Evolutionary conservation across 75 land plant genomes (phyloP).

Genomic region (Picea sitchensis): DNA sequence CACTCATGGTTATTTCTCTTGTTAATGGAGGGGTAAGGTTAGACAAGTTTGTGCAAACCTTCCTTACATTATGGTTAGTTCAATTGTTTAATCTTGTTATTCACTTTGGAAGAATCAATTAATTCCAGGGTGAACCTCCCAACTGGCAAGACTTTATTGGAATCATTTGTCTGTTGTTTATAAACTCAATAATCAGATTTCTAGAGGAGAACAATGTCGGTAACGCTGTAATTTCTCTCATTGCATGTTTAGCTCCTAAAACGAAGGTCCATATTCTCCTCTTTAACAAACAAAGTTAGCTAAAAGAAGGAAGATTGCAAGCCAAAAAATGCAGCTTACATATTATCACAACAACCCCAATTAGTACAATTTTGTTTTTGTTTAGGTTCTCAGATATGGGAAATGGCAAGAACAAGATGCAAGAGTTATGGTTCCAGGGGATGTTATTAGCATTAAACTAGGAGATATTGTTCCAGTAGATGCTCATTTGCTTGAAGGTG

Average conservation of each 20-base stretch:
- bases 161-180: constrained; percentile 49
- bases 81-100: too few relatives aligned
- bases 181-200: constrained; percentile 81
- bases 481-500: constrained; percentile 42
- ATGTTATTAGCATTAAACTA: constrained; percentile 21
- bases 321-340: background rate
- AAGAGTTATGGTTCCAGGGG: constrained; percentile 37
- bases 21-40: too few relatives aligned
- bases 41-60: too few relatives aligned
- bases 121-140: too few relatives aligned
- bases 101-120: too few relatives aligned
- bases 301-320: background rate
- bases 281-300: background rate
- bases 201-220: constrained; percentile 89
- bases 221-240: constrained; percentile 38
- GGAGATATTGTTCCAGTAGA: constrained; percentile 46
- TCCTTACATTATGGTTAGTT: too few relatives aligned
- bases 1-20: too few relatives aligned
- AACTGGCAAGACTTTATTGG: constrained; percentile 18
- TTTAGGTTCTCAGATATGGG: constrained; percentile 51
- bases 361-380: background rate
- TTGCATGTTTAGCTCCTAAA: constrained; percentile 80
- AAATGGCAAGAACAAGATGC: constrained; percentile 62
- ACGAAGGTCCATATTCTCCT: constrained; percentile 39
- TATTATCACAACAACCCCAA: background rate